phyloP scores from a whole-genome alignment of 441 rosid species.

The Pelargonium cotyledonis region DNA sequence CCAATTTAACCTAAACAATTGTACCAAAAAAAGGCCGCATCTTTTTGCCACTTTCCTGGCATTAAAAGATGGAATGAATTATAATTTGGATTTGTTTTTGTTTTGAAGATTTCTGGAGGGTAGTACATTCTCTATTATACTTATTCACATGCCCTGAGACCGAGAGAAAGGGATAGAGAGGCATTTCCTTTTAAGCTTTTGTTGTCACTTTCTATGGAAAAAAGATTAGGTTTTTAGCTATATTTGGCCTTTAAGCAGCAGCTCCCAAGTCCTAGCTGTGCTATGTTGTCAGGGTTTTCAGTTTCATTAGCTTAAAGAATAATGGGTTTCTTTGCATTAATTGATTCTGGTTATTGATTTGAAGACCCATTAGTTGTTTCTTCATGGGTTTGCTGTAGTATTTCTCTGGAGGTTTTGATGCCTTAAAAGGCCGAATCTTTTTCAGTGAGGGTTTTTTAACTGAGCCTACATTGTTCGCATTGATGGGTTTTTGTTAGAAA shows the following conservation, averaged over 20 bases:
- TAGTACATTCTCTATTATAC: not conserved
- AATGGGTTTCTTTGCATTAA: conserved; percentile 29
- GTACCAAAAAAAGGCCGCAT: conserved; percentile 26
- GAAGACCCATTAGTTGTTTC: too few relatives aligned
- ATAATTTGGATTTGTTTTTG: conserved; percentile 16
- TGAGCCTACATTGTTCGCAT: conserved; percentile 39
- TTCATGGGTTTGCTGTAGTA: not conserved
- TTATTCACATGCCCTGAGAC: conserved; percentile 29
- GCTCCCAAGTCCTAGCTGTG: conserved; percentile 14
- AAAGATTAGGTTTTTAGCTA: conserved; percentile 21
- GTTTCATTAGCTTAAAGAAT: conserved; percentile 20
- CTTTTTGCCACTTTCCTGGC: conserved; percentile 23
- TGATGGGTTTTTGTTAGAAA: conserved; percentile 38
- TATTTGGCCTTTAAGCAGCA: too few relatives aligned
- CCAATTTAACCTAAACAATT: conserved; percentile 27
- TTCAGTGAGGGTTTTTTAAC: not conserved
- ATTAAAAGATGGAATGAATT: conserved; percentile 22
- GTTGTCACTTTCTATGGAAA: conserved; percentile 28
- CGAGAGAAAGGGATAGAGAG: conserved; percentile 18
- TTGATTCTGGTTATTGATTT: conserved; percentile 13
- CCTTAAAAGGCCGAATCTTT: conserved; percentile 33
- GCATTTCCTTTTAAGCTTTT: conserved; percentile 12
- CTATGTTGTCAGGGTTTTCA: conserved; percentile 14
- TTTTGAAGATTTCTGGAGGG: not conserved
- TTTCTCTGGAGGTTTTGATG: conserved; percentile 11